phyloP scores from a whole-genome alignment of 2,329 filamentous ascomycete genomes.

The Claviceps sorghi region DNA sequence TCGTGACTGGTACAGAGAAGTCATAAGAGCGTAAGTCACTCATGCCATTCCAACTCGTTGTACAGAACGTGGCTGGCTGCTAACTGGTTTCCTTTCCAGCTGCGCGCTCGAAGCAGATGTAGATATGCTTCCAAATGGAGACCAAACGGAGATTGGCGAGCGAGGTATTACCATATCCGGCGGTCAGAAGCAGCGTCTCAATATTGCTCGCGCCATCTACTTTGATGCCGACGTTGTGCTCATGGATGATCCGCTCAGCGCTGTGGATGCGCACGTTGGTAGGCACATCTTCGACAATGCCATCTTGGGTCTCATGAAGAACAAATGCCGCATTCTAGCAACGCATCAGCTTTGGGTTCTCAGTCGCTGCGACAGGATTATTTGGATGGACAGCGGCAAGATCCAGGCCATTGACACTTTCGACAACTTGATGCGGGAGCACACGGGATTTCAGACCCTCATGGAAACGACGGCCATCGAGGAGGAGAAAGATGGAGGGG shows the following conservation, averaged over 20 bases:
- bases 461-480: conserved; percentile 75
- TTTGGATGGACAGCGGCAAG: conserved; percentile 79
- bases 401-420: conserved; percentile 83
- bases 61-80: background rate
- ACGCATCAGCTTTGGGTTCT: conserved; percentile 94
- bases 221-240: conserved; percentile 53
- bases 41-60: background rate
- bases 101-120: conserved; percentile 77
- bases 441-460: conserved; percentile 63
- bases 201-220: conserved; percentile 74
- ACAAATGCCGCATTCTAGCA: conserved; percentile 81
- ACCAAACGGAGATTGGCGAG: conserved; percentile 86
- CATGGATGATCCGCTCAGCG: conserved; percentile 55
- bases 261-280: conserved; percentile 56
- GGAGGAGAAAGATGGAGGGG: conserved; percentile 34
- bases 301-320: conserved; percentile 72
- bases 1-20: conserved; percentile 63
- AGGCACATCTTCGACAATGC: conserved; percentile 82
- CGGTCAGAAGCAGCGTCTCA: conserved; percentile 87
- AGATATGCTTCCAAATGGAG: conserved; percentile 82
- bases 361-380: conserved; percentile 76
- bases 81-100: conserved; percentile 17
- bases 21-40: conserved; percentile 56
- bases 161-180: conserved; percentile 90
- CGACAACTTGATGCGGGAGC: conserved; percentile 67